Conservation (phyloP, 176 grass and related monocot genomes). For the Tillandsia leiboldiana region DNA sequence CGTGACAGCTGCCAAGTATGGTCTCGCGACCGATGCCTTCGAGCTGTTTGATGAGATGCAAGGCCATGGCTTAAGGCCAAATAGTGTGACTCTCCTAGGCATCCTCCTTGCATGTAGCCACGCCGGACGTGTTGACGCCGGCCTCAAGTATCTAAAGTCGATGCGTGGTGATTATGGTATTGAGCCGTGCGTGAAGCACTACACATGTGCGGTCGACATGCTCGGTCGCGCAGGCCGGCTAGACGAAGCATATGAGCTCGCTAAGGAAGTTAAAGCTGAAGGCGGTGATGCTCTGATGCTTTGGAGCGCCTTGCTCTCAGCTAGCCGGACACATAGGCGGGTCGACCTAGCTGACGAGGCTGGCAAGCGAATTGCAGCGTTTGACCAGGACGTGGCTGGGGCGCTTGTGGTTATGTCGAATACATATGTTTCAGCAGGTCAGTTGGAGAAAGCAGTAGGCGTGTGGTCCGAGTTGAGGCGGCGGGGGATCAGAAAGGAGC, state of each 20-base stretch:
- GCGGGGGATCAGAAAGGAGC: constrained; percentile 57
- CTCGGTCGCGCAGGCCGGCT: constrained; percentile 47
- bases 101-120: constrained; percentile 69
- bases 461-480: constrained; percentile 45
- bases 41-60: constrained; percentile 54
- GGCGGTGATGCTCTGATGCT: constrained; percentile 40
- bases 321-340: constrained; percentile 50
- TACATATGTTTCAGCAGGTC: constrained; percentile 47
- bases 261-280: constrained; percentile 30
- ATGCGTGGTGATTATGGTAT: constrained; percentile 40
- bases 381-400: constrained; percentile 49
- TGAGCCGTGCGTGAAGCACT: constrained; percentile 45
- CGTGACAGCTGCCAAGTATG: constrained; percentile 49
- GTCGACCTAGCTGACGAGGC: constrained; percentile 49
- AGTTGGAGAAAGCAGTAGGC: constrained; percentile 29
- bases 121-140: constrained; percentile 45
- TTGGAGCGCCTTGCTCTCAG: constrained; percentile 65
- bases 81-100: constrained; percentile 55
- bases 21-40: constrained; percentile 21
- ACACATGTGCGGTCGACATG: constrained; percentile 73
- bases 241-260: constrained; percentile 38
- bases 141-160: constrained; percentile 41
- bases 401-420: constrained; percentile 71
- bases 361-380: constrained; percentile 33
- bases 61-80: constrained; percentile 31